Evolutionary conservation across 768 basidiomycete species (phyloP), one percentile per base, ranked within the genome.

Genomic region (Exsudoporus frostii): DNA sequence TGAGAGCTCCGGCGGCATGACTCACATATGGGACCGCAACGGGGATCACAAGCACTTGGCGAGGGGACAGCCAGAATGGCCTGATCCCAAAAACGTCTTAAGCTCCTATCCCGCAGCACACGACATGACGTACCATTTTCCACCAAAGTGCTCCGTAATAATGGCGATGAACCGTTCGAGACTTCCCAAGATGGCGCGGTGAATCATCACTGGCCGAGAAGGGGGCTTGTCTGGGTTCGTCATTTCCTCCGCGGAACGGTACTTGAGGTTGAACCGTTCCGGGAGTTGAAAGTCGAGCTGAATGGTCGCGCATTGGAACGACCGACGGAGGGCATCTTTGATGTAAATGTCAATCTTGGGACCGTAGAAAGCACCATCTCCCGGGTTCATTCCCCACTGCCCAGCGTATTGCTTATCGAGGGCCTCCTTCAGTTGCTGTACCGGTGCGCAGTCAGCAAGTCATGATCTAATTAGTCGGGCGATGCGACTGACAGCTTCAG

Each of bases 211-310:
- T 13, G 97, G 97, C 40, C 93, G 76, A 44, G 84, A 77, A 7
- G 80, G 79, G 1, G 79, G 77, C 59, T 75, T 79, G 61, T 77
- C 79, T 8, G 75, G 68, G 58, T 74, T 77, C n/a, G 80, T 77
- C 66, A 29, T 61, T 32, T 82, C 78, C 48, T 87, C 88, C 24
- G 86, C 79, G 1, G 85, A 79, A 36, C 92, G 89, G 75, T 93
- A 98, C 66, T 88, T 88, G 59, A 98, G 81, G 71, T 97, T 89
- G 81, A 98, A 98, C 38, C 92, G 87, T 64, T 97, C 87, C 10
- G 97, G 97, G 1, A 99, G 83, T 71, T 99, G 93, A 84, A 98
- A 99, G 75, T 98, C 96, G 53, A 99, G 89, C 73, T 98, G 91
- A 71, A 98, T 98, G 2, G 97, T 98, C 37, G 94, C 97, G 65